A percentile compares a stretch with the other conserved stretches of the same genome.
Evolutionary conservation across 1,284 basidiomycete genomes (phyloP).

Genomic region (Stygiomarasmius scandens): DNA sequence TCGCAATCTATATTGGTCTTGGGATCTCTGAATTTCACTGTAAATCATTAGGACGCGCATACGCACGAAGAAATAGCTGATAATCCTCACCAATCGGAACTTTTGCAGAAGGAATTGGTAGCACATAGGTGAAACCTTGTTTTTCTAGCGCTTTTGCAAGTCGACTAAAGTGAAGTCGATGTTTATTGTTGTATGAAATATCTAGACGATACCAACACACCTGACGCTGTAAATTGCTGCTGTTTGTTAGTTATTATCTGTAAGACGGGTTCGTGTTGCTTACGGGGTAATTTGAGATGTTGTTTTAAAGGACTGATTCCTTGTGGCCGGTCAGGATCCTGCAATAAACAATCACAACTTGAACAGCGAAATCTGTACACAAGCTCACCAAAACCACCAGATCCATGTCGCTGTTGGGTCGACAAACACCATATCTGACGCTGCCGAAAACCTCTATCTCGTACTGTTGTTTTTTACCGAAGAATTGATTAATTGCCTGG

Average conservation of each 20-base stretch:
- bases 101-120: slow-evolving; percentile 35
- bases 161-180: slow-evolving; percentile 26
- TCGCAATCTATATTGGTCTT: slow-evolving; percentile 49
- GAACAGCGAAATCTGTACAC: background rate
- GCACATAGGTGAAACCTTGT: slow-evolving; percentile 36
- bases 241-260: background rate
- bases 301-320: slow-evolving; percentile 36
- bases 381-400: slow-evolving; percentile 52
- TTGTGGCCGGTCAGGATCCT: slow-evolving; percentile 41
- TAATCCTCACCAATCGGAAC: slow-evolving; percentile 54
- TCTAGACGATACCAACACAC: slow-evolving; percentile 23
- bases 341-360: slow-evolving; percentile 1
- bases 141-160: slow-evolving; percentile 15
- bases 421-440: slow-evolving; percentile 47
- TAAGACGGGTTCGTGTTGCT: slow-evolving; percentile 12
- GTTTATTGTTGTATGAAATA: background rate
- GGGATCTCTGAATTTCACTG: slow-evolving; percentile 56
- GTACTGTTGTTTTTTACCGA: slow-evolving; percentile 40
- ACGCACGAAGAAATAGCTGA: background rate
- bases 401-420: slow-evolving; percentile 47
- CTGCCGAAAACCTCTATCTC: slow-evolving; percentile 49
- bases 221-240: slow-evolving; percentile 40
- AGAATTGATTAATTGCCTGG: slow-evolving; percentile 18
- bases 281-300: slow-evolving; percentile 30
- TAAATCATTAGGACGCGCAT: background rate